Evolutionary conservation across 2,329 filamentous ascomycete genomes (phyloP), one percentile per base, ranked within the genome.

Genomic region (Exophiala sideris): DNA sequence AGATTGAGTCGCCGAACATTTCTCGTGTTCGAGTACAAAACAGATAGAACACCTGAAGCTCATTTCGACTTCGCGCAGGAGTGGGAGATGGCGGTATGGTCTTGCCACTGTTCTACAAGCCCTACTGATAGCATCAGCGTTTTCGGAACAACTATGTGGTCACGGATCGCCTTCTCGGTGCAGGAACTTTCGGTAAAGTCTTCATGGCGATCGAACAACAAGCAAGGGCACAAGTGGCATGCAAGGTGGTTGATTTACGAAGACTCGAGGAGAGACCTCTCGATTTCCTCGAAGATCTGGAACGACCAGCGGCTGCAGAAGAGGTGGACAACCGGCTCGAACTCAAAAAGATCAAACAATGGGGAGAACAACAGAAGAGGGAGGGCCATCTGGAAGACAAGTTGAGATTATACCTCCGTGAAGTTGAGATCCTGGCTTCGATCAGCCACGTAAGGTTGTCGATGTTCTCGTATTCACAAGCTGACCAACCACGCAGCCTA

Each of bases 391-490:
- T 67, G n/a, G 59, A 67, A 29, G 62, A 62, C 32, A 71, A 68
- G 56, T 54, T 69, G 11, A 64, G 62, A 34, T 53, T 64, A 29
- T 71, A 71, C 50, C 64, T 70, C 49, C 70, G 70, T 16, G 74
- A 78, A 52, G 68, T 70, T 11, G 65, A 66, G 10, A 74, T 84
- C 5, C 69, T 84, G 38, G 71, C 77, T 51, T 69, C 74, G 14
- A 67, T 85, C 3, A 74, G 70, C 33, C 82, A 85, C 71, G 77
- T 79, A 64, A 54, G 72, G 49, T 35, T 32, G 12, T 47, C 56
- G 33, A 59, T 2, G 14, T 29, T 35, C 50, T 39, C 33, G 32
- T 18, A 21, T 11, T 12, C n/a, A 44, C 36, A 36, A 33, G 20
- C 41, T 52, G 32, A 50, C 32, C 58, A 35, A 11, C 16, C 5